phyloP scores from a whole-genome alignment of 2,329 filamentous ascomycete genomes.

The Chaetomiaceae sp. region DNA sequence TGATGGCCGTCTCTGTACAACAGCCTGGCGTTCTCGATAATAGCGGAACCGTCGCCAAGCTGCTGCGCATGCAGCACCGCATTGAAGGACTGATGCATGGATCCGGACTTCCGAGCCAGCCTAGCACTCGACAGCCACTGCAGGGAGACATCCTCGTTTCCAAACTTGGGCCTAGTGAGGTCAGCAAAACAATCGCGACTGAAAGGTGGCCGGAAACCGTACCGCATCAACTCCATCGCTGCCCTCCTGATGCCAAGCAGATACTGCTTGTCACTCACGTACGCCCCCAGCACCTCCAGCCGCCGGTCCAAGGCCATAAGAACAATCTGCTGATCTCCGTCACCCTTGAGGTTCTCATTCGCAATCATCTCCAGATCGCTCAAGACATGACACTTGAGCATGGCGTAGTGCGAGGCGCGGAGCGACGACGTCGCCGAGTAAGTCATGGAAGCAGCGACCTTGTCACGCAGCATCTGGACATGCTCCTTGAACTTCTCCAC shows the following conservation, averaged over 20 bases:
- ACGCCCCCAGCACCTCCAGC: constrained; percentile 85
- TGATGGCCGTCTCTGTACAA: constrained; percentile 92
- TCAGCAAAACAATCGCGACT: constrained; percentile 27
- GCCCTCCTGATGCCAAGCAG: constrained; percentile 81
- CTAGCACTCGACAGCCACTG: constrained; percentile 83
- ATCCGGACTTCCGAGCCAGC: constrained; percentile 79
- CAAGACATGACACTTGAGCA: constrained; percentile 82
- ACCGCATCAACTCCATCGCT: constrained; percentile 75
- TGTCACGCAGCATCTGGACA: constrained; percentile 63
- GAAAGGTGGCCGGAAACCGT: constrained; percentile 31
- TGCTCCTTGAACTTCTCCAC: constrained; percentile 49
- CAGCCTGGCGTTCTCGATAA: constrained; percentile 89
- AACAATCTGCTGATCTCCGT: constrained; percentile 37
- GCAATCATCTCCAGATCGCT: constrained; percentile 81
- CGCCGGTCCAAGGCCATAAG: constrained; percentile 63
- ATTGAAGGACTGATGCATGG: constrained; percentile 84
- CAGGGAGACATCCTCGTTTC: constrained; percentile 69
- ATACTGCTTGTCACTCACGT: constrained; percentile 90
- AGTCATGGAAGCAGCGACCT: constrained; percentile 70
- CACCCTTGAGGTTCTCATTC: constrained; percentile 40
- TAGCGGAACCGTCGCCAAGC: constrained; percentile 79
- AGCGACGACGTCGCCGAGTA: constrained; percentile 74
- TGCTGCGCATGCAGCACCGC: constrained; percentile 84
- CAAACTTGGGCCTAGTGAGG: constrained; percentile 52
- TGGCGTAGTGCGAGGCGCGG: constrained; percentile 75